Conservation (phyloP, 225 moss, liverwort and hornwort genomes). For the Lunularia cruciata region DNA sequence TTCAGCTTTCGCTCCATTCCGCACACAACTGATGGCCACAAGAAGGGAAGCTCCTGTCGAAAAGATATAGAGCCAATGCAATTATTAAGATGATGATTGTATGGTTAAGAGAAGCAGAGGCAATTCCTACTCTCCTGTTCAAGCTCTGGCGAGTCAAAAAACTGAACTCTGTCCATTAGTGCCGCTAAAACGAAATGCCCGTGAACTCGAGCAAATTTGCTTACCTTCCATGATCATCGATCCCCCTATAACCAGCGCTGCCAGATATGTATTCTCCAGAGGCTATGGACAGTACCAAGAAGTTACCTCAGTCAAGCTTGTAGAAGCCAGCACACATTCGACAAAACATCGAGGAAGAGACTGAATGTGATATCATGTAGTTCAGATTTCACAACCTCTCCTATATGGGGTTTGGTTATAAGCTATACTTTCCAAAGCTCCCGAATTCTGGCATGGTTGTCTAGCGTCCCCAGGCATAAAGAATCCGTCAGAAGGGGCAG, state of each 20-base stretch:
- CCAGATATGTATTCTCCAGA: constrained; percentile 62
- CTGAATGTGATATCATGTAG: too few relatives aligned
- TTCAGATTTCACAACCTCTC: too few relatives aligned
- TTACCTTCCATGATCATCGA: constrained; percentile 92
- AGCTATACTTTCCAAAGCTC: too few relatives aligned
- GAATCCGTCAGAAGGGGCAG: not conserved
- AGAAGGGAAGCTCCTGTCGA: constrained; percentile 80
- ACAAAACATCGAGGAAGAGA: not conserved
- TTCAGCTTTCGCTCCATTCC: constrained; percentile 88
- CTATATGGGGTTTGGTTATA: too few relatives aligned
- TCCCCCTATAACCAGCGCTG: constrained; percentile 83
- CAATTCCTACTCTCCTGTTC: too few relatives aligned
- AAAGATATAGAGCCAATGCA: not conserved
- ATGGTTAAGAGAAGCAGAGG: too few relatives aligned
- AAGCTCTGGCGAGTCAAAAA: too few relatives aligned
- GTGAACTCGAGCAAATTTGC: too few relatives aligned
- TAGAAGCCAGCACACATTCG: too few relatives aligned
- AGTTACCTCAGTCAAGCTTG: too few relatives aligned
- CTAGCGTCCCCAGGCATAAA: not conserved
- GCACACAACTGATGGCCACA: constrained; percentile 93
- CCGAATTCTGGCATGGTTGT: not conserved
- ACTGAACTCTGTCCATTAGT: not conserved
- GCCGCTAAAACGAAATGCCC: too few relatives aligned
- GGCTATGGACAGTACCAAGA: constrained; percentile 65
- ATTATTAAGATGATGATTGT: too few relatives aligned